Evolutionary conservation across 805 yeast species (phyloP).

Genomic region (Nakazawaea peltata): DNA sequence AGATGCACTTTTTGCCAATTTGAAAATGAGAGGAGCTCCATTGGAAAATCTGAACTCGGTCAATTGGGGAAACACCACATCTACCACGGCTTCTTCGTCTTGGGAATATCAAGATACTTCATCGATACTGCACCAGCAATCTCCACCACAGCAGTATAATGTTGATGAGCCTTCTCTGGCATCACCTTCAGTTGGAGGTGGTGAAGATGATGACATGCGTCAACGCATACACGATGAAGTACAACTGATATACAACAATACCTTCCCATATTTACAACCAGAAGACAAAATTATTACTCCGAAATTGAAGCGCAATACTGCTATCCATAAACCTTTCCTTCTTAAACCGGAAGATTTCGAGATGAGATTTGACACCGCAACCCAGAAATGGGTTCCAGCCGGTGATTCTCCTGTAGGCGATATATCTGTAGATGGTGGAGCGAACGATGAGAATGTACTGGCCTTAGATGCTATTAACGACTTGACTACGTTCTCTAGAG

Average conservation of each 20-base stretch:
- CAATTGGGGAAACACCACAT: background rate
- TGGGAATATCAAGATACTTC: background rate
- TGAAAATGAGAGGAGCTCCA: constrained; percentile 6
- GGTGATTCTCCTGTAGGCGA: background rate
- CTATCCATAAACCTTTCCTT: constrained; percentile 1
- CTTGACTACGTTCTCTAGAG: constrained; percentile 6
- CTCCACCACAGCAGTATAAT: too few relatives aligned
- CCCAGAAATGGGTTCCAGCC: constrained; percentile 5
- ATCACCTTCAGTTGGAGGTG: background rate
- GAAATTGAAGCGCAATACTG: constrained; percentile 3
- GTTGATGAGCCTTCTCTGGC: too few relatives aligned
- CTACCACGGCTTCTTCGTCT: constrained; percentile 1
- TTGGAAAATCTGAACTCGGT: background rate
- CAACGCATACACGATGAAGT: background rate
- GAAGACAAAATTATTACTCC: constrained; percentile 8
- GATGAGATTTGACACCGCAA: constrained; percentile 3
- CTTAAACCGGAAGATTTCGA: constrained; percentile 9
- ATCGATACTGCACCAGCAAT: background rate
- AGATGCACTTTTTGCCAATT: constrained; percentile 13
- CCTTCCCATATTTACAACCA: constrained; percentile 9
- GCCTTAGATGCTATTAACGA: constrained; percentile 8
- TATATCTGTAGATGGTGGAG: background rate
- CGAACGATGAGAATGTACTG: constrained; percentile 7
- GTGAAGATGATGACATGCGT: constrained; percentile 1
- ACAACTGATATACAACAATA: constrained; percentile 3